phyloP scores from a whole-genome alignment of 1,284 basidiomycete species.

The Pascua sp. region DNA sequence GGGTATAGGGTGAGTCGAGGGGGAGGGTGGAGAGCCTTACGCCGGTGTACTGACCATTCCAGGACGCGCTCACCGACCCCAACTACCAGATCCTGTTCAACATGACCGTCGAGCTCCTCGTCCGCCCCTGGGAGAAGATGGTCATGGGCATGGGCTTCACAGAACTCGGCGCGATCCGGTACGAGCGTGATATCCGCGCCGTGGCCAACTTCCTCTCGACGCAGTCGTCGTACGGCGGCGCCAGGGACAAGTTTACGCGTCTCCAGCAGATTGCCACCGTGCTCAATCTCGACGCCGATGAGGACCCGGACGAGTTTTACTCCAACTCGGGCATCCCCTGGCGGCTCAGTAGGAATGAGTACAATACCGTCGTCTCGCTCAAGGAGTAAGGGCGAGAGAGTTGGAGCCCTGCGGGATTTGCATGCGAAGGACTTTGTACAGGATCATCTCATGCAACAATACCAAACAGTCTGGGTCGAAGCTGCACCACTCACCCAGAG shows the following conservation, averaged over 20 bases:
- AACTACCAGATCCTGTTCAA: slow-evolving; percentile 85
- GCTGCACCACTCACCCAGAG: too few relatives aligned
- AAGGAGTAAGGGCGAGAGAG: slow-evolving; percentile 44
- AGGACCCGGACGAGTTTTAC: slow-evolving; percentile 88
- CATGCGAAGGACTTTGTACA: neutral
- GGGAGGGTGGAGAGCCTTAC: too few relatives aligned
- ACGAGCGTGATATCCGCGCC: slow-evolving; percentile 86
- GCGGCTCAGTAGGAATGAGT: slow-evolving; percentile 75
- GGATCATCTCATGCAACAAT: too few relatives aligned
- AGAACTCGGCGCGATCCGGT: slow-evolving; percentile 95
- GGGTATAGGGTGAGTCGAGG: slow-evolving; percentile 55
- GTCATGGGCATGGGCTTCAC: slow-evolving; percentile 77
- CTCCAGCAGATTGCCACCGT: slow-evolving; percentile 91
- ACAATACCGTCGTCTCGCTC: slow-evolving; percentile 64
- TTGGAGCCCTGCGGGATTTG: neutral
- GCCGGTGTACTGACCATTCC: slow-evolving; percentile 3
- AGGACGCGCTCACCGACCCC: slow-evolving; percentile 78
- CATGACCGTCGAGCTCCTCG: slow-evolving; percentile 76
- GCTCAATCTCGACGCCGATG: slow-evolving; percentile 83
- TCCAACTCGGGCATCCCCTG: slow-evolving; percentile 86
- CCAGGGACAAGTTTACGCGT: slow-evolving; percentile 84
- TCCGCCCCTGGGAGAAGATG: slow-evolving; percentile 90
- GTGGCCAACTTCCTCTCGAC: slow-evolving; percentile 76
- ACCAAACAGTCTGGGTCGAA: too few relatives aligned
- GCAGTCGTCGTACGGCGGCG: slow-evolving; percentile 80